Evolutionary conservation across 768 basidiomycete species (phyloP), one percentile per base, ranked within the genome.

Genomic region (Tulasnella sp.): DNA sequence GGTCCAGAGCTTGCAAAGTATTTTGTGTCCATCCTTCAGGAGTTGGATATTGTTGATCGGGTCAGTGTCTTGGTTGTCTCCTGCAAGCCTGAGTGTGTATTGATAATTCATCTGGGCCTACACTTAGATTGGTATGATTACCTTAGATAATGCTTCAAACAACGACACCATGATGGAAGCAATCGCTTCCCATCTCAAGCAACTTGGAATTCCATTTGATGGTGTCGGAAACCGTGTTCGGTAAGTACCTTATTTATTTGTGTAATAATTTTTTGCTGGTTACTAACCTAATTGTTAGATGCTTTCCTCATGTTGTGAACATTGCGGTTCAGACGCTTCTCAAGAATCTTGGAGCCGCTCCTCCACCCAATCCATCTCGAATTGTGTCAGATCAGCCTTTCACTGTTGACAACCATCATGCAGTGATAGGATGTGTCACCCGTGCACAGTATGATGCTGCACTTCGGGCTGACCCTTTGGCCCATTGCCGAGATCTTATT

Each of bases 91-190:
- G n/a, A n/a, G n/a, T n/a, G n/a, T 46, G n/a, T n/a, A 4, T 33
- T 13, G 31, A 15, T 12, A 5, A 28, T 33, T 20, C 40, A 9
- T 9, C 9, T 9, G 24, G 9, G 9, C 40, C 9, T 33, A 7
- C 13, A 3, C 16, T 28, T 4, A 46, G 45, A 4, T 46, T 46
- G 45, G 45, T 34, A 24, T 32, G 20, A 33, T 46, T 22, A 46
- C 45, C 2, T 5, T 46, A 12, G 45, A 46, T 28, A 46, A 46
- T 33, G 45, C 45, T 9, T 46, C 45, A 15, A 46, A 46, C 15
- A 32, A 33, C 45, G n/a, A 46, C 15, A 46, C 45, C 13, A 24
- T 46, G 12, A 31, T 33, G 27, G 45, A 46, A 13, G 29, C 31
- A n/a, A 15, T 46, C 13, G 20, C 45, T 28, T 7, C 15, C 24